These are phyloP conservation scores for Juglanconis juglandina DNA, from an alignment of 2,329 filamentous ascomycete species.

Conservation along the genomic window DNA sequence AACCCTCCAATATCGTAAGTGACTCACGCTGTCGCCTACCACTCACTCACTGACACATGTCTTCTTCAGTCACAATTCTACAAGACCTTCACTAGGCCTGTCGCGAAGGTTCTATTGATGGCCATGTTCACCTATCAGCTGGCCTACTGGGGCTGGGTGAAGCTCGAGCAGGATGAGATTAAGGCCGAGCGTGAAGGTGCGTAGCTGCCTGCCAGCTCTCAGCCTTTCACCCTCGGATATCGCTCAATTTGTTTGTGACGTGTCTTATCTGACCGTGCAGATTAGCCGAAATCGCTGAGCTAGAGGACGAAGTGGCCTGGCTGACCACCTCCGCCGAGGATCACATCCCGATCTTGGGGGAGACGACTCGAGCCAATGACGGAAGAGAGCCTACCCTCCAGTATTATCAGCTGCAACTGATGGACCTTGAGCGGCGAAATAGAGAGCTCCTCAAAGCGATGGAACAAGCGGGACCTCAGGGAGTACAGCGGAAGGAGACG, in stretches of 20 bases:
- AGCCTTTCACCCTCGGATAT: neutral
- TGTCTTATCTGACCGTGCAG: conserved; percentile 3
- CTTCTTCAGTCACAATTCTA: conserved; percentile 63
- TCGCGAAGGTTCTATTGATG: conserved; percentile 70
- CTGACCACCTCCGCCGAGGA: neutral
- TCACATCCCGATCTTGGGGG: too few relatives aligned
- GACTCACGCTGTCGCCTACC: neutral
- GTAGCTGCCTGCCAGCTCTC: conserved; percentile 16
- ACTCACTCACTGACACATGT: conserved; percentile 7
- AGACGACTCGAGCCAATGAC: neutral
- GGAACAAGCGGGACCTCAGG: neutral
- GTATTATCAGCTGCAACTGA: neutral
- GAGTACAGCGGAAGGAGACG: neutral
- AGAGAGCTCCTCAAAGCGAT: neutral
- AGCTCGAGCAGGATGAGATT: conserved; percentile 69
- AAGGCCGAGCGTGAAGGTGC: conserved; percentile 56
- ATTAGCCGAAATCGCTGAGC: conserved; percentile 28
- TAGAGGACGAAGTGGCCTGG: conserved; percentile 35
- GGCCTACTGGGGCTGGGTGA: conserved; percentile 71
- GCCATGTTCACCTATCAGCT: conserved; percentile 77
- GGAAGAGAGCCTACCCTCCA: neutral
- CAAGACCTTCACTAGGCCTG: conserved; percentile 68
- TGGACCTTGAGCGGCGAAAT: neutral
- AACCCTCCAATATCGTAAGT: conserved; percentile 16
- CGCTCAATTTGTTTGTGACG: neutral